A percentile compares a stretch with the other conserved stretches of the same genome.
These are phyloP conservation scores for Amaranthus tricolor DNA, from an alignment of 179 eudicot species.

Conservation along the genomic window DNA sequence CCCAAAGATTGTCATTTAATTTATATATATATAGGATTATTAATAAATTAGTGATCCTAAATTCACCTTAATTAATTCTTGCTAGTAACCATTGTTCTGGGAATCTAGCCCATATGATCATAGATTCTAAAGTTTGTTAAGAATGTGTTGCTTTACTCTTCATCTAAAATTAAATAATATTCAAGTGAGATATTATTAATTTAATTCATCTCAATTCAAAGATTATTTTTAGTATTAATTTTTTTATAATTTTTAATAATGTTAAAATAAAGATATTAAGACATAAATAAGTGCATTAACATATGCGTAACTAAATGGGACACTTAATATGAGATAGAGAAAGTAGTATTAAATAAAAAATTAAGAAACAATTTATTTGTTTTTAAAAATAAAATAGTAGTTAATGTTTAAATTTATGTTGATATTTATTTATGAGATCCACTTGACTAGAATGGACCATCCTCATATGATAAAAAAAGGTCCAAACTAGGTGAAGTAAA, in stretches of 20 bases:
- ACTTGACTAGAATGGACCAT: not conserved
- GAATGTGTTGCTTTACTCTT: too few relatives aligned
- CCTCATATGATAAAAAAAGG: not conserved
- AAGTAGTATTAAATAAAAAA: not conserved
- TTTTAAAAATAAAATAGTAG: too few relatives aligned
- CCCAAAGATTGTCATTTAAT: not conserved
- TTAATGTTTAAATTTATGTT: too few relatives aligned
- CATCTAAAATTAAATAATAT: too few relatives aligned
- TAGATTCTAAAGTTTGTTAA: not conserved
- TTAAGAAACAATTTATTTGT: not conserved
- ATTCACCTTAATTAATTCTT: not conserved
- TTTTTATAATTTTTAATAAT: too few relatives aligned
- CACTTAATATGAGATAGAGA: not conserved
- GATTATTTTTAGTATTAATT: too few relatives aligned
- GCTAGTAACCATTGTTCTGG: not conserved
- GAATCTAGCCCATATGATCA: not conserved
- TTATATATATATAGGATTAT: not conserved
- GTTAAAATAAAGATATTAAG: too few relatives aligned
- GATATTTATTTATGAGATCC: not conserved
- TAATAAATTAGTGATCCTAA: not conserved
- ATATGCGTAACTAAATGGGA: too few relatives aligned
- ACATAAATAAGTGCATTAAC: too few relatives aligned
- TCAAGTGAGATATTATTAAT: too few relatives aligned
- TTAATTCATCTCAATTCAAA: too few relatives aligned
- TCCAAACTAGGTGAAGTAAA: too few relatives aligned